phyloP scores from a whole-genome alignment of 2,329 filamentous ascomycete species.

The Akanthomyces uredinophilus region DNA sequence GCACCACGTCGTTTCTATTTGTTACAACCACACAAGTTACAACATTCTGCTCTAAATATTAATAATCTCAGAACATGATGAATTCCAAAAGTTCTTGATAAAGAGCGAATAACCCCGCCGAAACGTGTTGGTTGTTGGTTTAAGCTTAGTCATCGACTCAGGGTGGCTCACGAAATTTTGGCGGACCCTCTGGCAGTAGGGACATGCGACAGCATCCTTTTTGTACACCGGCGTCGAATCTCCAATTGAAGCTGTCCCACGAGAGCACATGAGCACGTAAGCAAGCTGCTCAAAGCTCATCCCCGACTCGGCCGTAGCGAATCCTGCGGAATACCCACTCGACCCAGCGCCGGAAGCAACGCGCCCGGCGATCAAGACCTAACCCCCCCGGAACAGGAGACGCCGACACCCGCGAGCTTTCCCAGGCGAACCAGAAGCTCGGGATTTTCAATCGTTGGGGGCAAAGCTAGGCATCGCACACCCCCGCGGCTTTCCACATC shows the following conservation, averaged over 20 bases:
- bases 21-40: too few relatives aligned
- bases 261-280: not conserved
- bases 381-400: not conserved
- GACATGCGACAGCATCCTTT: conserved; percentile 10
- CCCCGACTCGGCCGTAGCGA: not conserved
- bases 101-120: not conserved
- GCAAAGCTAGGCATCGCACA: too few relatives aligned
- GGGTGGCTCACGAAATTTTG: conserved; percentile 7
- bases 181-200: not conserved
- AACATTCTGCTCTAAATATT: not conserved
- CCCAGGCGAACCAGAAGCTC: too few relatives aligned
- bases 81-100: not conserved
- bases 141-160: conserved; percentile 5
- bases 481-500: too few relatives aligned
- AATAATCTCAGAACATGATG: not conserved
- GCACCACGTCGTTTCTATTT: not conserved
- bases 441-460: too few relatives aligned
- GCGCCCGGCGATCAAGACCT: not conserved
- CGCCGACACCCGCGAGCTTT: too few relatives aligned
- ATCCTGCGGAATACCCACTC: not conserved
- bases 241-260: not conserved
- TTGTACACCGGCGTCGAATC: not conserved
- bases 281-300: not conserved
- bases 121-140: not conserved
- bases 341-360: not conserved